Evolutionary conservation across 2,329 filamentous ascomycete species (phyloP).

Genomic region (Claviceps pusilla): DNA sequence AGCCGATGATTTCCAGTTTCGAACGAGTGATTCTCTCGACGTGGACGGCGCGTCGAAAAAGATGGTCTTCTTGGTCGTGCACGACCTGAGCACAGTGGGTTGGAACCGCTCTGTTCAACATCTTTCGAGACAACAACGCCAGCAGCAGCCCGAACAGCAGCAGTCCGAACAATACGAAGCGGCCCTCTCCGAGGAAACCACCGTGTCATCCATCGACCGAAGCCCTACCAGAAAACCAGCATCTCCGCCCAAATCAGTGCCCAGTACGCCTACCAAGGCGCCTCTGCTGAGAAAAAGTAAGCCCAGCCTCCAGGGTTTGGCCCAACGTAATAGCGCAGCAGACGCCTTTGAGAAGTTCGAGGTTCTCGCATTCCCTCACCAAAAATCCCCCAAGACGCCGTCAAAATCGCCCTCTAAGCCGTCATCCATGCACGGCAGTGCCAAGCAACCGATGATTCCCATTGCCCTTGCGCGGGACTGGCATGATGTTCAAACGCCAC

Average conservation of each 20-base stretch:
- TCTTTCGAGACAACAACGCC: slow-evolving; percentile 5
- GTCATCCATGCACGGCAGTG: not conserved
- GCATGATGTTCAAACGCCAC: slow-evolving; percentile 25
- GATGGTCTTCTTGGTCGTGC: slow-evolving; percentile 31
- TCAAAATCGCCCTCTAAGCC: slow-evolving; percentile 2
- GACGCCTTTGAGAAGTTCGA: slow-evolving; percentile 26
- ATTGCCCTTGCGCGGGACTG: slow-evolving; percentile 26
- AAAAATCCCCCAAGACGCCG: not conserved
- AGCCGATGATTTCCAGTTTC: slow-evolving; percentile 26
- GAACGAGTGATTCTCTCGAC: slow-evolving; percentile 10
- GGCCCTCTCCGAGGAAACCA: not conserved
- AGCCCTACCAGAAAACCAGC: not conserved
- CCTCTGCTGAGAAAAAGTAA: not conserved
- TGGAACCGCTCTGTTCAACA: slow-evolving; percentile 29
- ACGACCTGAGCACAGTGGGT: slow-evolving; percentile 30
- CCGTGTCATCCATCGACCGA: not conserved
- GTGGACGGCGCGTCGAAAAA: slow-evolving; percentile 3
- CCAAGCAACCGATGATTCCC: slow-evolving; percentile 10
- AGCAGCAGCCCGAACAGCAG: not conserved
- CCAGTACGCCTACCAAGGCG: not conserved
- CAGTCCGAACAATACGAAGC: not conserved
- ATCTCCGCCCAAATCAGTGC: not conserved
- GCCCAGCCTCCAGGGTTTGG: not conserved
- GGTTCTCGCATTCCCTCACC: slow-evolving; percentile 16
- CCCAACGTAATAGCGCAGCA: slow-evolving; percentile 14